These are phyloP conservation scores for Xanthoceras sorbifolium DNA, from an alignment of 345 rosid genomes.

Conservation along the genomic window DNA sequence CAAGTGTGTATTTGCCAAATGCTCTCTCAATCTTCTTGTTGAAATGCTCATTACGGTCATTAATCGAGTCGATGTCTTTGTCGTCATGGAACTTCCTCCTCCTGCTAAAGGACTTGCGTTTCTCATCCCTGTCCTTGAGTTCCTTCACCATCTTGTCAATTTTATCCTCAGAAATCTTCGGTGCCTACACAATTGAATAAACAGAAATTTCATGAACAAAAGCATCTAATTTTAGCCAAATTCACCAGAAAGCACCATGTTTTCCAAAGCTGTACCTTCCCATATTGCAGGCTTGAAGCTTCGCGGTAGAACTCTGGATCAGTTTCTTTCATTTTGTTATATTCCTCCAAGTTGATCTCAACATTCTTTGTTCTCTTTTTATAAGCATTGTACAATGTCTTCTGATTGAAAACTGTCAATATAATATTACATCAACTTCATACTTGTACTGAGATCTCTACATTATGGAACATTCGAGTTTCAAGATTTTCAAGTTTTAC, in stretches of 20 bases:
- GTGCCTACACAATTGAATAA: constrained; percentile 55
- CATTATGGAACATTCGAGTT: neutral
- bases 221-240: neutral
- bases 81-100: constrained; percentile 89
- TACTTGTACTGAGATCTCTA: neutral
- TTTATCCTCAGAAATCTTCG: constrained; percentile 74
- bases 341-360: constrained; percentile 74
- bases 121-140: constrained; percentile 73
- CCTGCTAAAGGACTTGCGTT: constrained; percentile 79
- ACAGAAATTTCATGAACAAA: neutral
- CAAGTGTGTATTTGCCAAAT: constrained; percentile 91
- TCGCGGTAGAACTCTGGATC: constrained; percentile 98
- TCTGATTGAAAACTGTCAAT: constrained; percentile 86
- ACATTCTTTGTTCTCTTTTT: constrained; percentile 84
- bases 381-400: constrained; percentile 79
- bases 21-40: constrained; percentile 98
- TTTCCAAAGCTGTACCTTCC: constrained; percentile 56
- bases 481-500: neutral
- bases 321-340: constrained; percentile 92
- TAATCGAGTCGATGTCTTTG: constrained; percentile 95
- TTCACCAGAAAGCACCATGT: neutral
- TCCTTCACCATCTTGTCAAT: constrained; percentile 87
- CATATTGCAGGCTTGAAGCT: constrained; percentile 91
- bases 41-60: constrained; percentile 98
- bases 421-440: constrained; percentile 19